These are phyloP conservation scores for Phaeosphaeriaceae sp. DNA, from an alignment of 2,329 filamentous ascomycete species.

Conservation along the genomic window DNA sequence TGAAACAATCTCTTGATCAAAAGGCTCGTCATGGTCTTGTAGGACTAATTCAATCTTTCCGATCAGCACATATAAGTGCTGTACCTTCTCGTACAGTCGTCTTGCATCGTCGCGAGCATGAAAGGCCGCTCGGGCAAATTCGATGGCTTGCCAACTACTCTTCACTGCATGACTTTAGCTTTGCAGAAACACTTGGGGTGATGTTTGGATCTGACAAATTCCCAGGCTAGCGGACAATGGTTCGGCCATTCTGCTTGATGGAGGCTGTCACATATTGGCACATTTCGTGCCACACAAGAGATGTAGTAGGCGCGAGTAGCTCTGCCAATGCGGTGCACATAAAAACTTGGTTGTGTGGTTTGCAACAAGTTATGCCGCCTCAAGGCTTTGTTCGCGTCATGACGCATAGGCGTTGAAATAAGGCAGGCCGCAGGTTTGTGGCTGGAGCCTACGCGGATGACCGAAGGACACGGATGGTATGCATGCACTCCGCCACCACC, in stretches of 20 bases:
- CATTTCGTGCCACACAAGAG: not conserved
- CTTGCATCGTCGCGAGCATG: constrained; percentile 1
- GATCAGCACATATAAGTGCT: not conserved
- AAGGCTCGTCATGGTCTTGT: not conserved
- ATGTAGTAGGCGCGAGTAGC: not conserved
- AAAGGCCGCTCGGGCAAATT: not conserved
- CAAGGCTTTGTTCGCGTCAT: not conserved
- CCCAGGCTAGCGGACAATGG: not conserved
- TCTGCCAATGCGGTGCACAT: not conserved
- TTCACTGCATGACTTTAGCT: not conserved
- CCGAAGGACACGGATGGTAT: not conserved
- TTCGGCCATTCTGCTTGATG: not conserved
- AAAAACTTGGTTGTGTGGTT: not conserved
- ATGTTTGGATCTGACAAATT: not conserved
- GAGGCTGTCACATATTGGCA: not conserved
- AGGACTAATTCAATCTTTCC: not conserved
- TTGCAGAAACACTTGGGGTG: not conserved
- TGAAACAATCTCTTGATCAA: not conserved
- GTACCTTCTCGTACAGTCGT: not conserved
- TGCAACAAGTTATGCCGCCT: not conserved
- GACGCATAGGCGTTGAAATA: not conserved
- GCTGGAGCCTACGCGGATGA: not conserved
- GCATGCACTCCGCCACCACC: not conserved
- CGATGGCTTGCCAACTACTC: not conserved
- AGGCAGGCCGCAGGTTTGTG: not conserved